Evolutionary conservation across 2,329 filamentous ascomycete species (phyloP).

Genomic region (Microdochium paspali): DNA sequence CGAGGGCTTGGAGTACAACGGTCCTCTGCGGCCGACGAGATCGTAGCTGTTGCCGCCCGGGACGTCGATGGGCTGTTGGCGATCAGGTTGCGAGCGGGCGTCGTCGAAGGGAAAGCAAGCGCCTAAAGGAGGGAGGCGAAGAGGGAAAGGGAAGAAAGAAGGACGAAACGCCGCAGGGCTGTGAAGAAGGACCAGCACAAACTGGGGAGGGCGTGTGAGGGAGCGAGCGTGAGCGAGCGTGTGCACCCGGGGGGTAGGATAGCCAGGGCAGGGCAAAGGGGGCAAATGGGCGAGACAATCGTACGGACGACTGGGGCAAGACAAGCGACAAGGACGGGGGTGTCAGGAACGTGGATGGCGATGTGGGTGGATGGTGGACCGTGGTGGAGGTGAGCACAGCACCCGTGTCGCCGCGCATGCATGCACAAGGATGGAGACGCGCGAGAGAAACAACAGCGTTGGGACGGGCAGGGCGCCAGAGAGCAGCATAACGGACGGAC

Average conservation of each 20-base stretch:
- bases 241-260: neutral
- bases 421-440: neutral
- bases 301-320: neutral
- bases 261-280: neutral
- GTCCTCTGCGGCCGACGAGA: neutral
- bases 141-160: neutral
- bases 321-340: neutral
- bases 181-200: neutral
- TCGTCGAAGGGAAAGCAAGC: neutral
- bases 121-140: neutral
- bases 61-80: neutral
- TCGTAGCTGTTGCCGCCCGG: neutral
- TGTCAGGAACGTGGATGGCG: neutral
- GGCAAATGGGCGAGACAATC: neutral
- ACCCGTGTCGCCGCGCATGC: neutral
- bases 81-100: neutral
- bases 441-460: neutral
- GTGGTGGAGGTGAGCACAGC: neutral
- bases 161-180: neutral
- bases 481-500: neutral
- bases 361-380: neutral
- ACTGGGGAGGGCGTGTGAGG: neutral
- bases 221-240: neutral
- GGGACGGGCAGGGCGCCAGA: no score
- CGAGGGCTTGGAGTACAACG: neutral